Percentiles rank a stretch among this genome's conserved stretches.
Conservation (phyloP, 1,284 basidiomycete species). For the Bjerkandera adusta region DNA sequence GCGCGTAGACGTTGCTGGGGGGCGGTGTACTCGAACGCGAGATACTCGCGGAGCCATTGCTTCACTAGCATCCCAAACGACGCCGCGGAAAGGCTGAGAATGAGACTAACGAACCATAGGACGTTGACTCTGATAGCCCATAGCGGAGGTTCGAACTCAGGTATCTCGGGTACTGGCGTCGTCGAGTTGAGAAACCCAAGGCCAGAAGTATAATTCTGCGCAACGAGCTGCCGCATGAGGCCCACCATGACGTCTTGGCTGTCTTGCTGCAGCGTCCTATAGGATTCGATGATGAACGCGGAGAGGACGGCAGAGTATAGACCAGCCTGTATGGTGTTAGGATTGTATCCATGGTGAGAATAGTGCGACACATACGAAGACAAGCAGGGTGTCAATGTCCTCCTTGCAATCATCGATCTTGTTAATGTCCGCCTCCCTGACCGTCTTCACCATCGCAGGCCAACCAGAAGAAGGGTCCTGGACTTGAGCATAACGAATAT, state of each 20-base stretch:
- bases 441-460: constrained; percentile 2
- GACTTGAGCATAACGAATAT: background rate
- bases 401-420: constrained; percentile 1
- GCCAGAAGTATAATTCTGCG: constrained; percentile 1
- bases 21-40: constrained; percentile 2
- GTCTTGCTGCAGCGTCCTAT: constrained; percentile 1
- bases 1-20: constrained; percentile 5
- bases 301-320: constrained; percentile 7
- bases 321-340: constrained; percentile 9
- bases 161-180: background rate
- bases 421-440: background rate
- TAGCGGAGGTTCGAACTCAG: background rate
- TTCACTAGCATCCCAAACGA: constrained; percentile 10
- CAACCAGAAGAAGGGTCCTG: background rate
- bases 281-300: constrained; percentile 7
- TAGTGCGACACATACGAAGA: constrained; percentile 1
- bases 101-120: constrained; percentile 11
- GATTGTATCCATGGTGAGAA: too few species aligned
- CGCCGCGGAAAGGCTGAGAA: constrained; percentile 1
- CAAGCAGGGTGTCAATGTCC: constrained; percentile 4
- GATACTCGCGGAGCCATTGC: constrained; percentile 10
- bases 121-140: constrained; percentile 6
- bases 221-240: background rate
- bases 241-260: background rate
- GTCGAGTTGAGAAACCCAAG: constrained; percentile 5